Evolutionary conservation across 352 stramenopile species (phyloP), one percentile per base, ranked within the genome.

Genomic region (Globisporangium irregulare): DNA sequence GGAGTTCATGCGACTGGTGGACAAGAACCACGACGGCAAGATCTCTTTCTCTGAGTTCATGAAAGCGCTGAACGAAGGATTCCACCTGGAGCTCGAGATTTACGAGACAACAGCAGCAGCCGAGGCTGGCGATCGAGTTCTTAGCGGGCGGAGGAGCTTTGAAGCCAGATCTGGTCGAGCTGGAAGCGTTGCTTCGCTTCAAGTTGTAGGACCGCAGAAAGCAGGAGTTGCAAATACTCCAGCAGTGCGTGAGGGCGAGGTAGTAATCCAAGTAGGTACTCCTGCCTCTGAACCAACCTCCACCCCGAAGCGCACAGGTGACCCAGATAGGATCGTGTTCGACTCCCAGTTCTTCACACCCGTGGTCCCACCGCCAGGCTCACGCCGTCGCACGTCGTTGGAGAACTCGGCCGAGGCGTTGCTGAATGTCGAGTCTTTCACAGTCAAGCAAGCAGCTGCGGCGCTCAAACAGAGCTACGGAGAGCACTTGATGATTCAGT

Each of bases 1-100:
- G 5, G 82, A 92, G 53, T 94, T 94, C 59, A 91, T 94, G 82
- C 38, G 67, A 6, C 66, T 91, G 6, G 86, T 92, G 50, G 86
- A 93, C 68, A 80, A 79, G 53, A 80, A 93, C 56, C 62, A 81
- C 9, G 80, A 89, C 65, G 86, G 82, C 34, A 79, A 84, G 62
- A 75, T 93, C 27, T 86, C 84, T 36, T 91, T 91, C 50, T 59
- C 68, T 0, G 86, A 94, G 68, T 92, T 94, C 67, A 92, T 92
- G 84, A 70, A 91, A 59, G 86, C 84, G 0, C 61, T 94, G 4
- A 82, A 94, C 68, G 74, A 89, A 27, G 86, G 86, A 20, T 88
- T 94, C 59, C 73, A 80, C 0, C 69, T 94, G 10, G 81, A 93
- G 54, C 75, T 93, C 14, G 80, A 92, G 55, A 87, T 93, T 25